Base-by-base conservation (phyloP, 768 basidiomycete species). In the Tulasnella sp. region DNA sequence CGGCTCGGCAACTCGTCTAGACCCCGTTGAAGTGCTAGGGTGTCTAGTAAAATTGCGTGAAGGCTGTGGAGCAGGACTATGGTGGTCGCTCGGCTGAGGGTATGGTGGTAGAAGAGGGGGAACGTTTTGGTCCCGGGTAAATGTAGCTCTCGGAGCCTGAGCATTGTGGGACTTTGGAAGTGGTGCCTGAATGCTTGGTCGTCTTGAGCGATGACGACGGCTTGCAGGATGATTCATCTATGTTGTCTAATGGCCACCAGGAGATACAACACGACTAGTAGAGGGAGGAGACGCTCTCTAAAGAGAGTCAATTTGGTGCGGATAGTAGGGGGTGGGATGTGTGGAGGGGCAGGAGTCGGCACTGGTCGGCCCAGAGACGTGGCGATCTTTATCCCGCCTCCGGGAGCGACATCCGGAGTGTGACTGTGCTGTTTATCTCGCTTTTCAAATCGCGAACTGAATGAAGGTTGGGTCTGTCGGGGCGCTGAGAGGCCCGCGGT, bases 361-460 rank as follows among this genome's bases (percentile, higher is more conserved):
- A 37, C 12, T 69, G 64, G 31, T 69, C 24, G 54, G 54, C n/a
- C 54, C 24, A 54, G 24, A 12, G 5, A n/a, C 2, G 2, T 34
- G n/a, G 64, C 34, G 31, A 69, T 69, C 64, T 69, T 69, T 69
- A 69, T 69, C 64, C 9, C 64, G 64, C 31, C 64, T 31, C 28
- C 64, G 64, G 64, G 31, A 3, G 7, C 28, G 34, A 37, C 64
- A 69, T 69, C 64, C 64, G 64, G 60, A 69, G 34, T 69, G 9
- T 16, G 31, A 37, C 24, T 69, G 14, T n/a, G 64, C 34, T 37
- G 64, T 69, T 14, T 69, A 69, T 69, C 64, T 69, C 64, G 64
- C 64, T 69, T 69, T 69, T 69, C 64, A 69, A 69, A 69, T 69
- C 64, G 64, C 34, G 12, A 24, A 69, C 14, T 69, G 64, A 69